Base-by-base conservation (phyloP, 2,329 filamentous ascomycete genomes). In the Sporothrix brunneoviolacea region DNA sequence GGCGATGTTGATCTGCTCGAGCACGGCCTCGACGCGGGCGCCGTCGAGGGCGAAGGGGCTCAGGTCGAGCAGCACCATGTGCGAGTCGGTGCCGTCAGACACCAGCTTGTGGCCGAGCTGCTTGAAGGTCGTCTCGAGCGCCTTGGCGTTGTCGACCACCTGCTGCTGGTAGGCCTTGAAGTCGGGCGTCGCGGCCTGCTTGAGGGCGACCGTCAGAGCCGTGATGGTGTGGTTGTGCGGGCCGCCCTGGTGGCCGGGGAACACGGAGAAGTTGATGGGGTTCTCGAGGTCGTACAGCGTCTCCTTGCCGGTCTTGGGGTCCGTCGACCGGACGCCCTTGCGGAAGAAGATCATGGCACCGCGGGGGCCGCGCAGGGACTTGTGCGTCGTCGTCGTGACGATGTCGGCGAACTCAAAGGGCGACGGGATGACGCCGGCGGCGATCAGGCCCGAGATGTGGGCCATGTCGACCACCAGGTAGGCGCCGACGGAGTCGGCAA, bases 311-410 rank as follows among this genome's bases (percentile, higher is more conserved):
- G 86, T 84, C 80, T 96, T 96, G 71, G 86, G 75, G 66, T 97
- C 88, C 49, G 86, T 86, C 64, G 86, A 89, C 64, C 91, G 87
- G 55, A 96, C 84, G 57, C 93, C 93, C 77, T 95, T 96, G 72
- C 93, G 88, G 84, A 91, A 98, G 82, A 98, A 98, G 75, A 98
- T 98, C 93, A 98, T 98, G 67, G 93, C 93, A 65, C 93, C 93
- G 68, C 93, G 89, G 54, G 93, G 93, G 54, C 93, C 93, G 71
- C 93, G 90, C 61, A 98, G 86, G 50, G 91, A 96, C 81, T 98
- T 98, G 83, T 98, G 93, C 41, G 93, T 98, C 56, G 93, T 98
- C 57, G 93, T 98, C 57, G 93, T 98, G 61, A 98, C 93, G 52
- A 98, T 86, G 67, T 98, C 93, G 59, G 93, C 91, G 69, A 95